Evolutionary conservation across 108 stramenopile species (phyloP).

Genomic region (Cyclotella cryptica): DNA sequence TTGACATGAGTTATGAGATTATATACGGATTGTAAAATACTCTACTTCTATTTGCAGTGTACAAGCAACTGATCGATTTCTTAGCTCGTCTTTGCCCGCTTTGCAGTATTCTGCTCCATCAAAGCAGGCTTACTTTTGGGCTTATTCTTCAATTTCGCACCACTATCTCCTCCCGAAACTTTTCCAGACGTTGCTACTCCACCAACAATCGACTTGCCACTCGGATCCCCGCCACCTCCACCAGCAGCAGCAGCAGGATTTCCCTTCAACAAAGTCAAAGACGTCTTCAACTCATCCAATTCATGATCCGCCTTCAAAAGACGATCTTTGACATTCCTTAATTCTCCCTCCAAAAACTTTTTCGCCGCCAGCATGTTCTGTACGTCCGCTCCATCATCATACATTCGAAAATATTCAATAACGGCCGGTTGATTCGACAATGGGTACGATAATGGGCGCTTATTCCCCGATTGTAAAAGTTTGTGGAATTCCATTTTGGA

Average conservation of each 20-base stretch:
- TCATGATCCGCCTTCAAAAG: conserved; percentile 57
- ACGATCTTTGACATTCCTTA: conserved; percentile 72
- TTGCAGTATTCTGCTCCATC: no score
- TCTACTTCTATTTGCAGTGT: no score
- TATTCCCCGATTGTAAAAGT: conserved; percentile 43
- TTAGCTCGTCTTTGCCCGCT: no score
- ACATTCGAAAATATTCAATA: conserved; percentile 57
- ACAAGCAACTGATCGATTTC: no score
- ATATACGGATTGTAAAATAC: no score
- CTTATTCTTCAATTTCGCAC: background rate
- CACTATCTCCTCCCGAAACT: background rate
- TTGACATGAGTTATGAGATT: no score
- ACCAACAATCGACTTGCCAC: background rate
- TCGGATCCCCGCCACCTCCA: background rate
- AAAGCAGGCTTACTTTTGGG: background rate
- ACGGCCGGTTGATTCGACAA: conserved; percentile 52
- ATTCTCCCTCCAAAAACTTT: conserved; percentile 71
- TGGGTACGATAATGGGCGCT: conserved; percentile 31
- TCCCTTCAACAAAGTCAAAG: conserved; percentile 37
- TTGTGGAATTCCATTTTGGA: conserved; percentile 78
- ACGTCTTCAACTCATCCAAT: conserved; percentile 58
- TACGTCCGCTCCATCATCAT: conserved; percentile 70
- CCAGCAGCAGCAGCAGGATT: background rate
- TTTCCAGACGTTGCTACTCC: background rate
- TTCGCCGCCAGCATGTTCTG: conserved; percentile 67